Evolutionary conservation across 345 rosid genomes (phyloP).

Genomic region (Boechera divaricarpa): DNA sequence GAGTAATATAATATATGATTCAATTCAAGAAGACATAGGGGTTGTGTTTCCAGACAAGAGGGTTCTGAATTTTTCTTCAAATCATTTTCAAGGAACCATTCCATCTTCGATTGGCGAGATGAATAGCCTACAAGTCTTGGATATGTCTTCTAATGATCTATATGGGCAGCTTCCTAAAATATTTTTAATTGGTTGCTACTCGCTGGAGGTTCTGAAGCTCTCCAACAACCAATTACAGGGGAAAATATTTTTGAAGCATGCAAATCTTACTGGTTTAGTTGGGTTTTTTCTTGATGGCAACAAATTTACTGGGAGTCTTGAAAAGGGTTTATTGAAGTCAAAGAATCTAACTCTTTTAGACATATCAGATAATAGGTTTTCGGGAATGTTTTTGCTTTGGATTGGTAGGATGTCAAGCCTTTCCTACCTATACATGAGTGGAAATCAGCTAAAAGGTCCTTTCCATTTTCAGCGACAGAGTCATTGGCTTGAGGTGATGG

Average conservation of each 20-base stretch:
- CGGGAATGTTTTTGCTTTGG: slow-evolving; percentile 18
- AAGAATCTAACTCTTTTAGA: slow-evolving; percentile 13
- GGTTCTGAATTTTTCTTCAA: slow-evolving; percentile 26
- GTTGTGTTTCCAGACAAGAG: slow-evolving; percentile 26
- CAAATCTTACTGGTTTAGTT: slow-evolving; percentile 31
- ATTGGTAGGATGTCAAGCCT: slow-evolving; percentile 19
- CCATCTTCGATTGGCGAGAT: slow-evolving; percentile 38
- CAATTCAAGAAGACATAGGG: slow-evolving; percentile 36
- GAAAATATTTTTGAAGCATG: neutral
- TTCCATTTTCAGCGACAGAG: slow-evolving; percentile 65
- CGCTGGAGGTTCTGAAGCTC: slow-evolving; percentile 25
- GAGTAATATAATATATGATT: slow-evolving; percentile 17
- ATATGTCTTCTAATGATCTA: slow-evolving; percentile 36
- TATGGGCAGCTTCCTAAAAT: slow-evolving; percentile 26
- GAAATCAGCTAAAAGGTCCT: slow-evolving; percentile 35
- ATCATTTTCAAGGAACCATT: slow-evolving; percentile 30
- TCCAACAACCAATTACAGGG: slow-evolving; percentile 35
- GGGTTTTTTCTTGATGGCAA: slow-evolving; percentile 31
- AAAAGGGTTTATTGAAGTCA: slow-evolving; percentile 8
- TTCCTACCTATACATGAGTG: neutral
- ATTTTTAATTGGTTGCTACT: slow-evolving; percentile 25
- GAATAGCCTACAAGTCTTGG: slow-evolving; percentile 30
- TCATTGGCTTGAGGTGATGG: slow-evolving; percentile 56
- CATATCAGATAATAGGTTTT: slow-evolving; percentile 28
- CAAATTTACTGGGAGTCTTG: slow-evolving; percentile 31